Evolutionary conservation across 768 basidiomycete species (phyloP), one percentile per base, ranked within the genome.

Genomic region (Boletus vermiculosoides): DNA sequence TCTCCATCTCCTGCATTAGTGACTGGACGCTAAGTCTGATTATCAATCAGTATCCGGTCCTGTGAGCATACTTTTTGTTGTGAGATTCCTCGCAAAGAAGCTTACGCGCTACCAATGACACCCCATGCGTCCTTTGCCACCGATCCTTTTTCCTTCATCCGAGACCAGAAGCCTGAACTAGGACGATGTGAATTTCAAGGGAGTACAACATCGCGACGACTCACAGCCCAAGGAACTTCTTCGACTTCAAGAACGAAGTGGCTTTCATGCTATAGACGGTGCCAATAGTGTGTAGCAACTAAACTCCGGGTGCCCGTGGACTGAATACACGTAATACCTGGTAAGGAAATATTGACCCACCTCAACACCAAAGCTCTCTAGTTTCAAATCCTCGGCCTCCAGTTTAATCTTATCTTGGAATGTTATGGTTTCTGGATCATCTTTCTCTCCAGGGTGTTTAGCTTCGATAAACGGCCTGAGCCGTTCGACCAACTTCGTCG

Each of bases 301-400:
- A 57, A 48, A 34, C 8, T 5, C 11, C 45, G 4, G n/a, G 25
- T 16, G 13, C 11, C 3, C 28, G 18, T 18, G 33, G 25, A 44
- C 25, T 60, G 56, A 69, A 46, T 20, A 47, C 4, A 33, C 16
- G 31, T 11, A 28, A 25, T 10, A 45, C 13, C 13, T 30, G 11
- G 8, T 18, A 45, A 62, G 11, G n/a, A 45, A 45, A 36, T 1
- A 30, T 47, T 12, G 41, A 71, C 82, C 31, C 63, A 92, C 88
- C 84, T 98, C 96, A 23, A 98, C 87, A 47, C 97, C 97, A 72
- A 99, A 99, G 63, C 92, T 94, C 78, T 99, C 96, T 52, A 98
- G 74, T 77, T 98, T 98, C 64, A 99, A 70, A 75, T 99, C 97
- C 54, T 96, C 94, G 1, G 91, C 92, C 72, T 99, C 97, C 30